These are phyloP conservation scores for Fraxinus xanthoxyloides DNA, from an alignment of 305 asterid species.

Conservation along the genomic window DNA sequence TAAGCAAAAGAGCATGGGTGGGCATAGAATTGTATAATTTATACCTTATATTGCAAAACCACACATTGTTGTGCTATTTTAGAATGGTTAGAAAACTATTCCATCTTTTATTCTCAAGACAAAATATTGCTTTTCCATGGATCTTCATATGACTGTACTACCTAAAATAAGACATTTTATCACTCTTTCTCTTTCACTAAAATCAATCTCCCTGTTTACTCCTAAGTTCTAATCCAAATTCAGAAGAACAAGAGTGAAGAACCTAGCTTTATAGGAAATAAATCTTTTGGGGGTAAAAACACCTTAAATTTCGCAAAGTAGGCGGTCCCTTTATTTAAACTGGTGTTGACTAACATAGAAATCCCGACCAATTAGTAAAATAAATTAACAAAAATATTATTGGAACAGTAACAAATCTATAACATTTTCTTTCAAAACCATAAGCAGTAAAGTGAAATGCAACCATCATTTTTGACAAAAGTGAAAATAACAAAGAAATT, in stretches of 20 bases:
- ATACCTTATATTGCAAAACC: neutral
- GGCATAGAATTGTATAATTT: neutral
- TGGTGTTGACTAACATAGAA: neutral
- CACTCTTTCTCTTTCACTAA: neutral
- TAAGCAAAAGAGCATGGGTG: slow-evolving; percentile 13
- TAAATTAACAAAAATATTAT: neutral
- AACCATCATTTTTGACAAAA: neutral
- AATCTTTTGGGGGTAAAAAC: neutral
- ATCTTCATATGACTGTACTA: neutral
- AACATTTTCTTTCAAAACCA: neutral
- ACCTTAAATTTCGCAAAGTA: neutral
- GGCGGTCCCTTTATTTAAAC: neutral
- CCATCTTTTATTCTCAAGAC: neutral
- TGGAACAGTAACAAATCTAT: neutral
- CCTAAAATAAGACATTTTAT: neutral
- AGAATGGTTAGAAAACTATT: neutral
- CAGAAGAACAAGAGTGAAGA: neutral
- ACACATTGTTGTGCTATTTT: neutral
- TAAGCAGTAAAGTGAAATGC: neutral
- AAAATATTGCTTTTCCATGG: neutral
- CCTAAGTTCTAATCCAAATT: neutral
- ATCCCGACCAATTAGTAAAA: neutral
- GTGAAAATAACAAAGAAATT: neutral
- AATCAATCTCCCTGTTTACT: neutral
- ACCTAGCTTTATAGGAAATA: neutral